Percentiles rank a stretch among this genome's conserved stretches.
phyloP scores from a whole-genome alignment of 2,329 filamentous ascomycete species.

The Myriosclerotinia duriaeana region DNA sequence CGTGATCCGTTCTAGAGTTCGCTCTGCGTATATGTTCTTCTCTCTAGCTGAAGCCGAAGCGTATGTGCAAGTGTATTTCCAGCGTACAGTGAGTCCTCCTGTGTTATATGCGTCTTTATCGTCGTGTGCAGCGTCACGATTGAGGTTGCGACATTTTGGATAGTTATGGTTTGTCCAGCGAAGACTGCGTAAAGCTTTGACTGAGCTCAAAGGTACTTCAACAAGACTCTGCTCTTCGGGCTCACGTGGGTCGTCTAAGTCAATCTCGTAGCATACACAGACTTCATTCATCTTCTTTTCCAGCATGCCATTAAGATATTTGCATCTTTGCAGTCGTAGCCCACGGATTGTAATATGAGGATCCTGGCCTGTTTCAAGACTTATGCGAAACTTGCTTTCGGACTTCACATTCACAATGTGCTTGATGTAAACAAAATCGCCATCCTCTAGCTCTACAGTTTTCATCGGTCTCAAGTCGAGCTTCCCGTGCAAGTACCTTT shows the following conservation, averaged over 20 bases:
- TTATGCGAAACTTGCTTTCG: conserved; percentile 2
- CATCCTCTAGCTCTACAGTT: conserved; percentile 32
- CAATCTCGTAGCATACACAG: conserved; percentile 43
- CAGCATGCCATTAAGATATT: conserved; percentile 42
- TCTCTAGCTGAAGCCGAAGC: conserved; percentile 30
- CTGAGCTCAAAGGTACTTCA: conserved; percentile 45
- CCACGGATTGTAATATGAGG: conserved; percentile 45
- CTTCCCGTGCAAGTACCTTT: conserved; percentile 41
- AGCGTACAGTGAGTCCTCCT: conserved; percentile 53
- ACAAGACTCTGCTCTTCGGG: conserved; percentile 44
- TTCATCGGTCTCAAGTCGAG: conserved; percentile 39
- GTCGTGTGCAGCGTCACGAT: conserved; percentile 12
- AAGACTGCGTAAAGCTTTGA: conserved; percentile 48
- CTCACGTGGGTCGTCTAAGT: conserved; percentile 41
- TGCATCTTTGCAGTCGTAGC: conserved; percentile 42
- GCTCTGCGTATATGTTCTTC: conserved; percentile 32
- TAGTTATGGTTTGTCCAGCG: conserved; percentile 56
- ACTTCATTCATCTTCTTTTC: conserved; percentile 48
- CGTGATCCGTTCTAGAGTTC: conserved; percentile 29
- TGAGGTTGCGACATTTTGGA: conserved; percentile 42
- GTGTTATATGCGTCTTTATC: conserved; percentile 25
- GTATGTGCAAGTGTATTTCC: conserved; percentile 44
- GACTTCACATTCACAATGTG: conserved; percentile 4
- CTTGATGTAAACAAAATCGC: conserved; percentile 45
- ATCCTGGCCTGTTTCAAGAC: conserved; percentile 43